phyloP scores from a whole-genome alignment of 495 filamentous ascomycete species.

The Penicillium longicatenatum region DNA sequence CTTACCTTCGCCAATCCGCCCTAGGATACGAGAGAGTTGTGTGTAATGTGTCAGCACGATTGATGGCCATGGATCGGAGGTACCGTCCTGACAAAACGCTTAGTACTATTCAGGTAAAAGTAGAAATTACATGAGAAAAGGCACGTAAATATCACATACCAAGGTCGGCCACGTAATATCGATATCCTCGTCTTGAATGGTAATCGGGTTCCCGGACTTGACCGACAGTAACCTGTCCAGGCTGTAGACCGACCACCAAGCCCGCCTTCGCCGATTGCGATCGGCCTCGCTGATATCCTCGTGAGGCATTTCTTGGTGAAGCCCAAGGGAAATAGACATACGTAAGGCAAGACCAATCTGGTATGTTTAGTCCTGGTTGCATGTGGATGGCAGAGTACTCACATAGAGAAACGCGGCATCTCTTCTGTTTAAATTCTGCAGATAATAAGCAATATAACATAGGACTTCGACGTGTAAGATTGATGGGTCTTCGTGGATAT shows the following conservation, averaged over 20 bases:
- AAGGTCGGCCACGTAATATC: constrained; percentile 40
- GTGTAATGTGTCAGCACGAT: constrained; percentile 51
- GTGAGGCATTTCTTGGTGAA: constrained; percentile 51
- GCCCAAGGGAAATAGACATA: constrained; percentile 53
- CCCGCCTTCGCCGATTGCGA: constrained; percentile 47
- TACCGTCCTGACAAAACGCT: constrained; percentile 22
- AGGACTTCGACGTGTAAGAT: constrained; percentile 54
- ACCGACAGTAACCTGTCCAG: constrained; percentile 50
- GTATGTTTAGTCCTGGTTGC: not conserved
- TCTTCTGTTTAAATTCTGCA: constrained; percentile 53
- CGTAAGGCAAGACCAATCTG: constrained; percentile 52
- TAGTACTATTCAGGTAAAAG: constrained; percentile 4
- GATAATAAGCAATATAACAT: constrained; percentile 53
- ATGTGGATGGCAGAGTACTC: constrained; percentile 4
- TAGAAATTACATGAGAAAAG: too few species aligned
- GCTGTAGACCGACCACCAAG: constrained; percentile 57
- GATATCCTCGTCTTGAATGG: constrained; percentile 54
- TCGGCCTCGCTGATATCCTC: constrained; percentile 32
- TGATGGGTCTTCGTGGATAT: constrained; percentile 52
- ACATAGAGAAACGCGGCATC: constrained; percentile 52
- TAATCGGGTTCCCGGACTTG: constrained; percentile 53
- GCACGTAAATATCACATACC: constrained; percentile 15
- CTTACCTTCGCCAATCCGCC: constrained; percentile 42
- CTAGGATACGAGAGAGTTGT: constrained; percentile 46
- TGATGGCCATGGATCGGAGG: constrained; percentile 42